Base-by-base conservation (phyloP, 176 grass and related monocot genomes). In the Miscanthus lutarioriparius region DNA sequence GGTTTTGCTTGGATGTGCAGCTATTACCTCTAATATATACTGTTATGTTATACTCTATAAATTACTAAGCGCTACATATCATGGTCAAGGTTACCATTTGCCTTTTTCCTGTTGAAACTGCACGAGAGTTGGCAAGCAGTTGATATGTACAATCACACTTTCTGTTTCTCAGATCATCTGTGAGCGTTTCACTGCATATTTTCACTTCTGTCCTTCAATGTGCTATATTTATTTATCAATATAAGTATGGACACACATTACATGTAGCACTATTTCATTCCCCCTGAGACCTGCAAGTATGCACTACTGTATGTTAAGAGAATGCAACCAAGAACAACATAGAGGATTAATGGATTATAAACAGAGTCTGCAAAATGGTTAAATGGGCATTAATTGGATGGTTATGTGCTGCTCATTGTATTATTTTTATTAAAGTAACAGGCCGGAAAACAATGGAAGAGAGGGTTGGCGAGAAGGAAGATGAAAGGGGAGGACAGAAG, bases 381-480 rank as follows among this genome's bases (percentile, higher is more conserved):
- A n/a, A 76, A 54, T 32, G 19, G 17, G 49, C 17, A 56, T 56
- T 76, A 76, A 36, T 37, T 36, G 82, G 40, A 82, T 23, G 26
- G 48, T 69, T 72, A 85, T 89, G 7, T 68, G 5, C 26, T 82
- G 47, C 20, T 80, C 54, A 53, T 70, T 79, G 9, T 41, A 48
- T 61, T 77, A 13, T 68, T 20, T 26, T 65, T 47, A 25, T 44
- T 83, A 20, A 86, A 67, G 68, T 66, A 91, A 33, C 81, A 97
- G 95, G 77, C 61, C 75, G 64, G 67, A 88, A 86, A 86, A 80
- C 67, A 47, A 80, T 92, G 79, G 88, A 95, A 72, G 88, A 93
- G 70, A 90, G 83, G 80, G 75, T 76, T 61, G 37, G 67, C 37
- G 74, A 79, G 78, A 89, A 83, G 76, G 86, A 92, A 86, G 78